A percentile compares a stretch with the other conserved stretches of the same genome.
phyloP scores from a whole-genome alignment of 345 rosid genomes.

The Populus alba region DNA sequence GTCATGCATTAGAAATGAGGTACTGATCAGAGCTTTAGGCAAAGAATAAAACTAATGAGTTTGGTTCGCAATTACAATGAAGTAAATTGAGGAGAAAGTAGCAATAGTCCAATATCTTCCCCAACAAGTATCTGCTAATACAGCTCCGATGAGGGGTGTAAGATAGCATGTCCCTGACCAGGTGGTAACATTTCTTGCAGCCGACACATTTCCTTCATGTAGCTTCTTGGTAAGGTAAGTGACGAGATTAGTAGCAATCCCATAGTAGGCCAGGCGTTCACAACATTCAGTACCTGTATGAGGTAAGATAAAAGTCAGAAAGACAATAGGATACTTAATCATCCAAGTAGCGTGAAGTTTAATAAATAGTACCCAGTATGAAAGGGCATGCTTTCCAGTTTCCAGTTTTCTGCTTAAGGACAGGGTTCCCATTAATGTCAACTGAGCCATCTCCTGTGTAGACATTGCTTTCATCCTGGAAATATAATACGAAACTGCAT shows the following conservation, averaged over 20 bases:
- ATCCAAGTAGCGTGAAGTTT: not conserved
- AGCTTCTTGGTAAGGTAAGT: slow-evolving; percentile 73
- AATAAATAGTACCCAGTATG: slow-evolving; percentile 59
- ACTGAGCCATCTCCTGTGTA: slow-evolving; percentile 96
- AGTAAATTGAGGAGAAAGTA: slow-evolving; percentile 73
- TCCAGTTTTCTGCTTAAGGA: slow-evolving; percentile 76
- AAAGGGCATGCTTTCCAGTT: slow-evolving; percentile 97
- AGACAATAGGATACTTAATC: not conserved
- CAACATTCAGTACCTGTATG: slow-evolving; percentile 82
- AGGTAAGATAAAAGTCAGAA: slow-evolving; percentile 14
- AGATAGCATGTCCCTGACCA: slow-evolving; percentile 94
- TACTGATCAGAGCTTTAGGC: not conserved
- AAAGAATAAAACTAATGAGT: not conserved
- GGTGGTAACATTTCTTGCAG: slow-evolving; percentile 83
- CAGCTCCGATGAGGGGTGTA: slow-evolving; percentile 87
- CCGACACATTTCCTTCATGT: slow-evolving; percentile 86
- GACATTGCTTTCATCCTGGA: slow-evolving; percentile 41
- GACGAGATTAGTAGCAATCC: slow-evolving; percentile 84
- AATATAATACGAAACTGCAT: slow-evolving; percentile 8
- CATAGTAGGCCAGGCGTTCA: slow-evolving; percentile 90
- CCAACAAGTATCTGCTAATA: slow-evolving; percentile 92
- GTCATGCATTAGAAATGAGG: not conserved
- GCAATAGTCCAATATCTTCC: slow-evolving; percentile 99
- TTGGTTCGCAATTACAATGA: slow-evolving; percentile 44
- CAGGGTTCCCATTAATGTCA: slow-evolving; percentile 63